Base-by-base conservation (phyloP, 2,329 filamentous ascomycete genomes). In the Zalaria sp. region DNA sequence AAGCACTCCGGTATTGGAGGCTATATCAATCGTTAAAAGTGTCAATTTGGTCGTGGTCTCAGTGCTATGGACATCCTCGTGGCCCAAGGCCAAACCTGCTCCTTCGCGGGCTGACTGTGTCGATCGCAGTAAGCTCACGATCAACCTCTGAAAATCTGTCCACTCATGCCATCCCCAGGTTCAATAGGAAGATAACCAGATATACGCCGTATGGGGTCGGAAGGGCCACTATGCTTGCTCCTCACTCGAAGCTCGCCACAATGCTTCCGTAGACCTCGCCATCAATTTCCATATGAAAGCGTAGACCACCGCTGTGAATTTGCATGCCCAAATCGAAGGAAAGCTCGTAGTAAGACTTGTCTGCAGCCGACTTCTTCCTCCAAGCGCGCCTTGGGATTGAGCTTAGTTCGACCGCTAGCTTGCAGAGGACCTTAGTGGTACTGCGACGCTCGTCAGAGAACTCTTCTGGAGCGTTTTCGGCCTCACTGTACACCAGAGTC, bases 241-340 rank as follows among this genome's bases (percentile, higher is more conserved):
- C 4, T 66, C 49, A 83, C 55, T 85, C 79, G 58, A 88, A 88
- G 48, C 86, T 81, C 0, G 82, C 82, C 54, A 83, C 77, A 1
- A 88, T 83, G 44, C 77, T 69, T 5, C 83, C 83, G 59, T 88
- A 88, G 47, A 81, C 68, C 9, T 83, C 76, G 0, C 81, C 82
- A 54, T 87, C 82, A 8, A 88, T 82, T 61, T 83, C 82, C 41
- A 88, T 61, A 61, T 88, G 82, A 58, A 88, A 88, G 2, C 80
- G 75, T 44, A 88, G 52, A 1, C 81, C 80, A 0, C 83, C 83
- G 51, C 79, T 84, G 54, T 86, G 79, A 35, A 88, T 82, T 50
- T 80, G 79, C 81, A 89, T 86, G 63, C 87, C 82, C 3, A 88
- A 72, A 7, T 81, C 84, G 46, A 88, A 88, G 55, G 88, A 81